These are phyloP conservation scores for Aspergillus sp. DNA, from an alignment of 2,329 filamentous ascomycete species.

Conservation along the genomic window DNA sequence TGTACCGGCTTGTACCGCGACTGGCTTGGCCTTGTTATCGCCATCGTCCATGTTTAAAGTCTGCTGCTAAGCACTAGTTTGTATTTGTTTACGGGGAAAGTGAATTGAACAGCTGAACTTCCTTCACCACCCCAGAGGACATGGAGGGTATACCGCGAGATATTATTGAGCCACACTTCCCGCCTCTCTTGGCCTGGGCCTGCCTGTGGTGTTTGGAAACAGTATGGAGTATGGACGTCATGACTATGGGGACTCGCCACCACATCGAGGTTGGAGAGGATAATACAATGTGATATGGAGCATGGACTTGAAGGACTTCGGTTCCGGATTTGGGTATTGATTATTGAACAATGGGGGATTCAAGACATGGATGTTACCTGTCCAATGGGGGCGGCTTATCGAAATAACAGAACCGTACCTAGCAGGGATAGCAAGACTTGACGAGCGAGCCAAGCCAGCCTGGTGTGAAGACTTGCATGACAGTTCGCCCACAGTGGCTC, in stretches of 20 bases:
- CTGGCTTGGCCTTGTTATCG: conserved; percentile 1
- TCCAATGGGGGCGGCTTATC: background rate
- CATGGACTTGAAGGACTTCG: background rate
- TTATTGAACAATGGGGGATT: background rate
- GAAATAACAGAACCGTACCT: background rate
- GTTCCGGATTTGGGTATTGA: conserved; percentile 1
- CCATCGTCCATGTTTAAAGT: background rate
- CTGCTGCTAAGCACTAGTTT: conserved; percentile 6
- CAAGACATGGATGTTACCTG: background rate
- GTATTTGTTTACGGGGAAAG: conserved; percentile 7
- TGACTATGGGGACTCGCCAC: conserved; percentile 4
- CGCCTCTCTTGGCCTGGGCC: background rate
- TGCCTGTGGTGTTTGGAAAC: background rate
- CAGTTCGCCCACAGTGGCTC: background rate
- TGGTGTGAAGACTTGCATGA: background rate
- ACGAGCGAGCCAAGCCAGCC: background rate
- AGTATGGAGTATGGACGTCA: background rate
- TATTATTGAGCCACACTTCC: background rate
- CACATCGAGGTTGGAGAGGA: background rate
- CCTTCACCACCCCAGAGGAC: background rate
- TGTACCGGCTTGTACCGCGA: conserved; percentile 6
- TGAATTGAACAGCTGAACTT: background rate
- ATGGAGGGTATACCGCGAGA: background rate
- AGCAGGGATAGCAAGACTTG: background rate
- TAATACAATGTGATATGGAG: background rate